A percentile compares a stretch with the other conserved stretches of the same genome.
Evolutionary conservation across 2,329 filamentous ascomycete species (phyloP).

Genomic region (Talaromyces sp.): DNA sequence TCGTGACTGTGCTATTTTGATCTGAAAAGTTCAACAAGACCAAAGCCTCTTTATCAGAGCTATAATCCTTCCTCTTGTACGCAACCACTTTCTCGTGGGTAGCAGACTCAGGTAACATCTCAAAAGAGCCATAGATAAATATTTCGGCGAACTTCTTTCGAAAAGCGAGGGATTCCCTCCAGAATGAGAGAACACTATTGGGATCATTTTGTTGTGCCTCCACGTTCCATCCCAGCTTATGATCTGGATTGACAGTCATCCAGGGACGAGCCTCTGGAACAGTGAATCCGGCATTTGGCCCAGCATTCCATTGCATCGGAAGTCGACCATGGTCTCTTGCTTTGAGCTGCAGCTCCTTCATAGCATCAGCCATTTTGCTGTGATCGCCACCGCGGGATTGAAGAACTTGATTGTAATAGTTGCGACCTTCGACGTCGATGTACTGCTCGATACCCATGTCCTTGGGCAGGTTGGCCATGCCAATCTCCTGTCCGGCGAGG

Average conservation of each 20-base stretch:
- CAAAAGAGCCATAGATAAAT: neutral
- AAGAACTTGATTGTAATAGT: conserved; percentile 2
- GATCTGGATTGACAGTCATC: conserved; percentile 69
- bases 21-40: neutral
- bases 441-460: conserved; percentile 63
- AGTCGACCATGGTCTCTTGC: conserved; percentile 67
- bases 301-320: conserved; percentile 57
- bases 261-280: conserved; percentile 53
- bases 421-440: conserved; percentile 57
- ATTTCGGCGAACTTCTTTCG: neutral
- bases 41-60: neutral
- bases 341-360: conserved; percentile 33
- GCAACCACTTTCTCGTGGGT: neutral
- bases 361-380: neutral
- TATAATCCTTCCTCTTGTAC: neutral
- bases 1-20: neutral
- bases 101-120: neutral
- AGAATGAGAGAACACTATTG: conserved; percentile 60
- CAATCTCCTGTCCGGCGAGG: conserved; percentile 54
- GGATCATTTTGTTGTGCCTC: conserved; percentile 41
- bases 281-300: conserved; percentile 28
- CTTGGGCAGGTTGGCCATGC: conserved; percentile 48
- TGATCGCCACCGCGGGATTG: neutral
- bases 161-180: conserved; percentile 32
- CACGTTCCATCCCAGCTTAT: conserved; percentile 55